Base-by-base conservation (phyloP, 202 grass and related monocot species). In the Tripidium arundinaceum region DNA sequence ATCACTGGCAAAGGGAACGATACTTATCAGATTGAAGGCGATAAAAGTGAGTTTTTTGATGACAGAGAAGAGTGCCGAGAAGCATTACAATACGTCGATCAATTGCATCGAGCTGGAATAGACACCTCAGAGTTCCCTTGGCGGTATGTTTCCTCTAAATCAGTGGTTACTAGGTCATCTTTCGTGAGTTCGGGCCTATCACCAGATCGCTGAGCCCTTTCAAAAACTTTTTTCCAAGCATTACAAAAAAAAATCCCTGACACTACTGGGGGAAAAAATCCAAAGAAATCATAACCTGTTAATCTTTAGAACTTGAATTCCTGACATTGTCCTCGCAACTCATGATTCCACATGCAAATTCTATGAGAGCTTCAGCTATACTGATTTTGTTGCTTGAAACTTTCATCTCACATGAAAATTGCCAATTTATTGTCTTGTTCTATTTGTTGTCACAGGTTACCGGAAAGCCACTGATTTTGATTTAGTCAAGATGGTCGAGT, bases 81-180 rank as follows among this genome's bases (percentile, higher is more conserved):
- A 82, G 95, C 95, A 77, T 79, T 98, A 59, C 88, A 94, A 62
- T 94, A 90, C 4, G 92, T 98, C 71, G 90, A 93, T 62, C 92
- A 94, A 78, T 81, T 98, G 76, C 92, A 98, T 84, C 86, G 87
- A 74, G 85, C 90, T 87, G 95, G 95, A 82, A 93, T 98, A 84
- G 95, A 98, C 84, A 98, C 95, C 67, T 94, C 90, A 60, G 92
- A 98, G 70, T 98, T 98, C 75, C 95, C 92, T 79, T 98, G 95
- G 95, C 87, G 95, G 92, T 98, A 91, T 36, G 65, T 81, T 83
- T 65, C 34, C 24, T 85, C 62, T 55, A 33, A 86, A 84, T 26
- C 26, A 39, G 6, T 52, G 1, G 11, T 81, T 85, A 19, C 11
- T 41, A 29, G 42, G 45, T 38, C 11, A 26, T 73, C 14, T 45